Evolutionary conservation across 345 rosid genomes (phyloP).

Genomic region (Physaria fendleri): DNA sequence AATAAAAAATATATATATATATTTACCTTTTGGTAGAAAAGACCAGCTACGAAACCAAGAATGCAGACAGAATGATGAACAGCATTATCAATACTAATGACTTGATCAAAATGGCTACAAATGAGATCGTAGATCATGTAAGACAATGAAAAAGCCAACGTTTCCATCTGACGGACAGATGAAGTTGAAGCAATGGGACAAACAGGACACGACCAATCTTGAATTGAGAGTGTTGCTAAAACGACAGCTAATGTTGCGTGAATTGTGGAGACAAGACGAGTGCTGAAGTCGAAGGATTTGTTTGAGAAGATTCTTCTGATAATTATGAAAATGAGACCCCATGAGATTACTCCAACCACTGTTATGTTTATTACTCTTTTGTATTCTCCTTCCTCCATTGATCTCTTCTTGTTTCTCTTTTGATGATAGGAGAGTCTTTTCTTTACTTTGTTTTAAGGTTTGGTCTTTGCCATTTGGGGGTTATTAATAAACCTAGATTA

Average conservation of each 20-base stretch:
- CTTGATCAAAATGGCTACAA: conserved; percentile 49
- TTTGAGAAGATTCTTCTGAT: conserved; percentile 38
- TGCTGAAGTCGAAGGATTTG: conserved; percentile 65
- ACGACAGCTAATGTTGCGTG: conserved; percentile 61
- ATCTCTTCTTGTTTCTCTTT: background rate
- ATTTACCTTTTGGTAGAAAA: conserved; percentile 53
- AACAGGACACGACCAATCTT: conserved; percentile 73
- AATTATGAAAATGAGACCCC: conserved; percentile 44
- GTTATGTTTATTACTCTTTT: conserved; percentile 20
- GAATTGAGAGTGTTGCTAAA: conserved; percentile 54
- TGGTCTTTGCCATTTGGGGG: too few species aligned
- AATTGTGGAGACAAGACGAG: conserved; percentile 61
- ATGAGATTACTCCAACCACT: conserved; percentile 44
- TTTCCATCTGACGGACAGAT: conserved; percentile 50
- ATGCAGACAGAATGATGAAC: conserved; percentile 87
- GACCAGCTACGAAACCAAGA: conserved; percentile 58
- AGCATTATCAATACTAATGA: conserved; percentile 41
- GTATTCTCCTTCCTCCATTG: conserved; percentile 46
- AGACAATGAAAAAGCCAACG: conserved; percentile 44
- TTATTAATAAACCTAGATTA: background rate
- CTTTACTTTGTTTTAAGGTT: too few species aligned
- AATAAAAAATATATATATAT: too few species aligned
- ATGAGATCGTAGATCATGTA: conserved; percentile 70
- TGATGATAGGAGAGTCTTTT: too few species aligned
- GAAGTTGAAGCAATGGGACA: conserved; percentile 58